Evolutionary conservation across 2,329 filamentous ascomycete genomes (phyloP), one percentile per base, ranked within the genome.

Genomic region (Bipolaris cookei): DNA sequence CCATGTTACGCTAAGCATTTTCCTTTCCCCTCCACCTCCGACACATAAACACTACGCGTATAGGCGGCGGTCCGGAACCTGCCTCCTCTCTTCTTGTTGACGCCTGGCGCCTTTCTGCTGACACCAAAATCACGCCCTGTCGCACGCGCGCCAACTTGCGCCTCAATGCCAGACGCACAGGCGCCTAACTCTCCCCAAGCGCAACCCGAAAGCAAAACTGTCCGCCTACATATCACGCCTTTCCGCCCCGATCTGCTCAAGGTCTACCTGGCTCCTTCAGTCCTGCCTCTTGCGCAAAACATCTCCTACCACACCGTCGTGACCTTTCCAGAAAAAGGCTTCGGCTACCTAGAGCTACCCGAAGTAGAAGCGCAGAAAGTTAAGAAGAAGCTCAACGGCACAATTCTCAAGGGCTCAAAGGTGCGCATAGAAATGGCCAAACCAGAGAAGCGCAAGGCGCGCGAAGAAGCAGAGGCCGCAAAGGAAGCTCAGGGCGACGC

Each of bases 271-370:
- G 87, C 91, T 20, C 81, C 88, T 0, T 84, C 88, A 0, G 72
- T 91, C 13, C 84, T 87, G 34, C 82, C 86, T 13, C 80, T 81
- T 43, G 91, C 91, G 18, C 86, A 87, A 59, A 91, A 92, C 72
- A 85, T 97, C 50, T 97, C 93, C n/a, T 97, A 89, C 78, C 94
- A 98, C 77, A 82, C 82, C 4, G 79, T 97, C 64, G 86, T 92
- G 71, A 93, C 93, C 0, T 97, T 96, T 62, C 94, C 94, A 13
- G 95, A 99, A 64, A 90, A 87, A 73, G 88, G 86, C 51, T 99
- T 92, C 86, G 95, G 94, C 54, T 99, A 90, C 78, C 82, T 98
- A 58, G 92, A 96, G 44, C 79, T 99, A 35, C 93, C 93, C 0
- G 78, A 75, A 3, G 85, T 86, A 77, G 92, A 96, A 64, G 95